Conservation (phyloP, 495 filamentous ascomycete genomes). For the Hyaloscypha finlandica region DNA sequence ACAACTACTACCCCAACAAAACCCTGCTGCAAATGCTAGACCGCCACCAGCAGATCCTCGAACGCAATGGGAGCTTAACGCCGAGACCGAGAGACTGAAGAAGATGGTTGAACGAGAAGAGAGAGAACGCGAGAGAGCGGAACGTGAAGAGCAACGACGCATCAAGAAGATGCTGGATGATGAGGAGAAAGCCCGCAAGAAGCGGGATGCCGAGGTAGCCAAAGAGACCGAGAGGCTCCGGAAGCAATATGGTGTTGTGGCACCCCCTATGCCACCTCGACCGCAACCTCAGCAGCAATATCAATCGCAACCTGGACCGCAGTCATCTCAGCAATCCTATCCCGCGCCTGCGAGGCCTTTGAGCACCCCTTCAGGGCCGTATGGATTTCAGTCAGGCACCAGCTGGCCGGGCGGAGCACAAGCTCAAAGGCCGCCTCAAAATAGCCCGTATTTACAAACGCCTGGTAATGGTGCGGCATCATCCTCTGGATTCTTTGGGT, state of each 20-base stretch:
- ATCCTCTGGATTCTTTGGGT: constrained; percentile 31
- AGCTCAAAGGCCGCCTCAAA: constrained; percentile 24
- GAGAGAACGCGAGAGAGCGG: constrained; percentile 54
- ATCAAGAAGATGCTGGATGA: constrained; percentile 77
- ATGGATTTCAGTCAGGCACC: constrained; percentile 15
- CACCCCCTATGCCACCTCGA: constrained; percentile 16
- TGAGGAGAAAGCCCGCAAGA: constrained; percentile 68
- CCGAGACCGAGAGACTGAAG: constrained; percentile 62
- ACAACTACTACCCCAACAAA: constrained; percentile 22
- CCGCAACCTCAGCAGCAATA: background rate
- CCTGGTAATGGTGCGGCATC: constrained; percentile 29
- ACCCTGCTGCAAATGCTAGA: constrained; percentile 24
- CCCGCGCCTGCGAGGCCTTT: background rate
- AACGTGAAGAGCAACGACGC: constrained; percentile 64
- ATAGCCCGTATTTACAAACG: constrained; percentile 25
- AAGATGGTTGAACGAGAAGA: constrained; percentile 56
- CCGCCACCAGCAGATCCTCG: constrained; percentile 47
- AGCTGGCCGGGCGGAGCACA: constrained; percentile 23
- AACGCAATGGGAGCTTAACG: constrained; percentile 60
- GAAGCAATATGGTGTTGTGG: constrained; percentile 62
- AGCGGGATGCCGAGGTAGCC: constrained; percentile 71
- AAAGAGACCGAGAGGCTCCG: constrained; percentile 83
- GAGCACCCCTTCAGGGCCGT: constrained; percentile 4
- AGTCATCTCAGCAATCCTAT: background rate
- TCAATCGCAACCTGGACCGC: background rate